Conservation (phyloP, 176 grass and related monocot species). For the Oryza glaberrima region DNA sequence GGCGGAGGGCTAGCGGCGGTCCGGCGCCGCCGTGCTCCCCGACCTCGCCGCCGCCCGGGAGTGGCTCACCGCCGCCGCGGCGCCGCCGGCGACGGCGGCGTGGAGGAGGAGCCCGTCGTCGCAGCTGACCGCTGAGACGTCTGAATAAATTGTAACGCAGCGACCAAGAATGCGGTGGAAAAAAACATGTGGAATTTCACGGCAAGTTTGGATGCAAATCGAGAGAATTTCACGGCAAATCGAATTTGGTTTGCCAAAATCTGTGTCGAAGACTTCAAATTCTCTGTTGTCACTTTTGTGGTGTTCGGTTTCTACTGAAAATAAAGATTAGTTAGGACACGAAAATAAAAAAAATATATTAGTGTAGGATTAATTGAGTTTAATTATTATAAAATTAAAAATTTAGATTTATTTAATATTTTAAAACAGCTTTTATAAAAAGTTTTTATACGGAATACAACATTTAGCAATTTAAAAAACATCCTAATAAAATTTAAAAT, state of each 20-base stretch:
- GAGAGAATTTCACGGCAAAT: not conserved
- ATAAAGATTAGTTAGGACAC: too few species aligned
- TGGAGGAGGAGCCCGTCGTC: not conserved
- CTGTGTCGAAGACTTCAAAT: not conserved
- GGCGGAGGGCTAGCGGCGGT: constrained; percentile 58
- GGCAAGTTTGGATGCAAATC: not conserved
- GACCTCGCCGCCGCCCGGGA: constrained; percentile 64
- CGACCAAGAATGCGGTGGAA: not conserved
- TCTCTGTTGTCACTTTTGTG: too few species aligned
- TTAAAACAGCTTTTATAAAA: too few species aligned
- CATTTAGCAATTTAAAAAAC: too few species aligned
- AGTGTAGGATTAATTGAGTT: too few species aligned
- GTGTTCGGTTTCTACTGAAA: too few species aligned
- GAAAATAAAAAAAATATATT: too few species aligned
- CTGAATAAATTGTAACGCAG: constrained; percentile 11
- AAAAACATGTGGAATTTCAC: not conserved
- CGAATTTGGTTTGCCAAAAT: not conserved
- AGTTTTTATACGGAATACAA: too few species aligned
- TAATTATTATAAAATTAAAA: too few species aligned
- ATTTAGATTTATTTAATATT: too few species aligned
- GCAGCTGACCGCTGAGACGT: not conserved
- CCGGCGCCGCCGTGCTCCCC: constrained; percentile 70
- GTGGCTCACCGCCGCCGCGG: constrained; percentile 49
- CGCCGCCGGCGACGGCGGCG: not conserved
- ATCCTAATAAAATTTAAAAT: too few species aligned